Conservation (phyloP, 805 yeast species). For the Jamesozyma spencerorum region DNA sequence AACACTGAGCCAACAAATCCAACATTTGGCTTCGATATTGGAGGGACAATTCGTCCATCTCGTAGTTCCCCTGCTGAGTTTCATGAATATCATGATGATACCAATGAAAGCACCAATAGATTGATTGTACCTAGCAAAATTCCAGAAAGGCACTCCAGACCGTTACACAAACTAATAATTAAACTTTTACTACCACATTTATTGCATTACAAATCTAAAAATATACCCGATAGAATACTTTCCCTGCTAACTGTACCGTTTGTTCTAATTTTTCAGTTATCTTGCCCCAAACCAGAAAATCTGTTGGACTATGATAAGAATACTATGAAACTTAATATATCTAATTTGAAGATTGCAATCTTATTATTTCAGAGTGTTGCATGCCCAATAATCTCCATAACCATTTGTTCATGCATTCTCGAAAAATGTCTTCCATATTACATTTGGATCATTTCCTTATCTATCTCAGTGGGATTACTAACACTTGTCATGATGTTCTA, state of each 20-base stretch:
- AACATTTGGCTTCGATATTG: too few species aligned
- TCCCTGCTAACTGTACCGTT: constrained; percentile 30
- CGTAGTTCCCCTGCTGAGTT: constrained; percentile 21
- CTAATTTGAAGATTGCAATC: constrained; percentile 15
- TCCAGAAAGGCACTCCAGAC: constrained; percentile 2
- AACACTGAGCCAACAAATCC: constrained; percentile 12
- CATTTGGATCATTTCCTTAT: constrained; percentile 11
- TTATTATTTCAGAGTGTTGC: constrained; percentile 26
- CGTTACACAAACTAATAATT: constrained; percentile 5
- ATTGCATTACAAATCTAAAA: constrained; percentile 19
- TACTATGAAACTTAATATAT: constrained; percentile 13
- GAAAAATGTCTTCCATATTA: constrained; percentile 5
- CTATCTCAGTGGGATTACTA: constrained; percentile 7
- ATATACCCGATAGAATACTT: constrained; percentile 20
- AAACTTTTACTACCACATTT: constrained; percentile 29
- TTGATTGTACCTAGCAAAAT: not conserved
- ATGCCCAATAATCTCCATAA: constrained; percentile 24
- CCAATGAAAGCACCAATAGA: constrained; percentile 1
- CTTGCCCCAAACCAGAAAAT: constrained; percentile 30
- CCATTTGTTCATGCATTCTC: constrained; percentile 16
- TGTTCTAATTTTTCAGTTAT: constrained; percentile 27
- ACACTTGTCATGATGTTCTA: constrained; percentile 10
- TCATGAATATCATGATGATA: constrained; percentile 20
- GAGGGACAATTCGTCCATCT: not conserved
- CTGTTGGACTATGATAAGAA: constrained; percentile 19